A percentile compares a stretch with the other conserved stretches of the same genome.
Conservation (phyloP, 2,329 filamentous ascomycete species). For the Truncatella angustata region DNA sequence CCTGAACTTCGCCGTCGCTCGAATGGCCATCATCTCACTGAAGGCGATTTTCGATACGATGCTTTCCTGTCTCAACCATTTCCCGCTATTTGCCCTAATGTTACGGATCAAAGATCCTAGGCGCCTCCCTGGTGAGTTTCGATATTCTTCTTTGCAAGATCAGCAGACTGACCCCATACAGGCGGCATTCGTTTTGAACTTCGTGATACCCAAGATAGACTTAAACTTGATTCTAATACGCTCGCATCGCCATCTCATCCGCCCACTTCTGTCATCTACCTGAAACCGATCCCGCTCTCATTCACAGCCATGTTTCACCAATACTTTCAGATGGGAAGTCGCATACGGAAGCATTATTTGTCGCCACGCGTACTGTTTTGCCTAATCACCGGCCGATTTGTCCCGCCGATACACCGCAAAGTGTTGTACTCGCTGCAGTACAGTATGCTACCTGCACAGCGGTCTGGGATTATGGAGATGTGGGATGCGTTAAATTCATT, state of each 20-base stretch:
- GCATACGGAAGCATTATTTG: conserved; percentile 93
- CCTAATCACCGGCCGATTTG: conserved; percentile 85
- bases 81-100: conserved; percentile 96
- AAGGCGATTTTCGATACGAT: conserved; percentile 91
- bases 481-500: conserved; percentile 69
- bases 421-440: conserved; percentile 97
- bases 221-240: conserved; percentile 32
- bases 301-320: conserved; percentile 96
- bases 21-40: conserved; percentile 91
- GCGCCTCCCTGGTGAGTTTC: conserved; percentile 71
- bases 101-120: conserved; percentile 88
- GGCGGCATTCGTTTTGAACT: conserved; percentile 89
- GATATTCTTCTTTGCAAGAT: neutral
- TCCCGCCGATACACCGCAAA: conserved; percentile 91
- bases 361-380: conserved; percentile 85
- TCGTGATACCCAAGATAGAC: conserved; percentile 64
- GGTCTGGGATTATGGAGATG: conserved; percentile 80
- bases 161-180: conserved; percentile 31
- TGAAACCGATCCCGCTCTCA: conserved; percentile 88
- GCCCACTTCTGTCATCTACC: conserved; percentile 77
- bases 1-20: conserved; percentile 87
- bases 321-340: conserved; percentile 91
- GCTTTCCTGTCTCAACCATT: conserved; percentile 93
- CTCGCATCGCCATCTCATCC: conserved; percentile 34
- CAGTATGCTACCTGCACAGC: conserved; percentile 85